Conservation (phyloP, 2,329 filamentous ascomycete genomes). For the Verticillium klebahnii region DNA sequence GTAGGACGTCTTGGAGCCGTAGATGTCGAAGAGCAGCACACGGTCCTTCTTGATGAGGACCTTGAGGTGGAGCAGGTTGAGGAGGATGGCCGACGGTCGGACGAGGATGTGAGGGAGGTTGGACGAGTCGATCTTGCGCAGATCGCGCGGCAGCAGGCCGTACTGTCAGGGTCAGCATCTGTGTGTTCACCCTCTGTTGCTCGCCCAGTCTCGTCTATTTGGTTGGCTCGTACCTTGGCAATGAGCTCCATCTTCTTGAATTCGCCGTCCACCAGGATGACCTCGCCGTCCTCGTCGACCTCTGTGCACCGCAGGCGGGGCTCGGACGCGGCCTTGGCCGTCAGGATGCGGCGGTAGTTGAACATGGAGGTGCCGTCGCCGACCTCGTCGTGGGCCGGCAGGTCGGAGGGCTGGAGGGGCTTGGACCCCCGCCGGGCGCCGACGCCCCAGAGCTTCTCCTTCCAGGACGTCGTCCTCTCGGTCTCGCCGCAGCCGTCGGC, state of each 20-base stretch:
- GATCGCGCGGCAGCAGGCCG: slow-evolving; percentile 84
- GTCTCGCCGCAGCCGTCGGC: slow-evolving; percentile 18
- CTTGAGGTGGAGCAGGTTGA: slow-evolving; percentile 93
- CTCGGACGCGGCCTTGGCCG: slow-evolving; percentile 76
- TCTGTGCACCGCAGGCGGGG: slow-evolving; percentile 88
- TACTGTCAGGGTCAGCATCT: slow-evolving; percentile 50
- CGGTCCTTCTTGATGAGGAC: slow-evolving; percentile 94
- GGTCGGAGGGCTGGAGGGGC: slow-evolving; percentile 51
- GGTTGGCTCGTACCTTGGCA: slow-evolving; percentile 62
- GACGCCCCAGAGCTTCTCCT: slow-evolving; percentile 44
- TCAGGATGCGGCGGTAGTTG: slow-evolving; percentile 63
- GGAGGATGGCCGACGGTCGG: slow-evolving; percentile 85
- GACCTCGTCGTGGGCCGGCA: slow-evolving; percentile 55
- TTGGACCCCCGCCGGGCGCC: slow-evolving; percentile 29
- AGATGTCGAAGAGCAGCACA: slow-evolving; percentile 92
- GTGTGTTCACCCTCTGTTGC: too few species aligned
- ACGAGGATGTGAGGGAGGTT: slow-evolving; percentile 93
- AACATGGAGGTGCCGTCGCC: slow-evolving; percentile 58
- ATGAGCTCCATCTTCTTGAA: slow-evolving; percentile 98
- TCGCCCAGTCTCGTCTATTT: too few species aligned
- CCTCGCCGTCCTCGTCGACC: slow-evolving; percentile 86
- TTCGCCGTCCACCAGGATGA: slow-evolving; percentile 88
- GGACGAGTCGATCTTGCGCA: slow-evolving; percentile 96
- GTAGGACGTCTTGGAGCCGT: slow-evolving; percentile 90
- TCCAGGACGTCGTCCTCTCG: slow-evolving; percentile 32